Conservation (phyloP, 2,329 filamentous ascomycete genomes). For the Alternaria solani region DNA sequence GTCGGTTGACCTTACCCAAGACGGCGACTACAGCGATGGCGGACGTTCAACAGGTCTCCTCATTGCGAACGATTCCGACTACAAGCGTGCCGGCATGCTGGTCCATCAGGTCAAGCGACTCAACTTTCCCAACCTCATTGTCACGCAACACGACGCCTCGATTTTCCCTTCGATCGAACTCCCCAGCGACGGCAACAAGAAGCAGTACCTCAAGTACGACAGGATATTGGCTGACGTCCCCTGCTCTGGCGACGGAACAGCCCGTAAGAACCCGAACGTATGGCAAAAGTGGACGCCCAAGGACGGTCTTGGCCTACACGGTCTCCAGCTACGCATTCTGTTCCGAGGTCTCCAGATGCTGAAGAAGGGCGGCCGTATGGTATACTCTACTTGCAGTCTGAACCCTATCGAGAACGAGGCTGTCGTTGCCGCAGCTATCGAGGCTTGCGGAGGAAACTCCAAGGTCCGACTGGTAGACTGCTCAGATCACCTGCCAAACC, state of each 20-base stretch:
- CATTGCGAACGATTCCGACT: slow-evolving; percentile 95
- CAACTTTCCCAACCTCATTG: slow-evolving; percentile 93
- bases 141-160: slow-evolving; percentile 97
- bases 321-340: slow-evolving; percentile 87
- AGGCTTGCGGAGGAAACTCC: slow-evolving; percentile 81
- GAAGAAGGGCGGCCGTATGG: slow-evolving; percentile 90
- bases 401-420: slow-evolving; percentile 98
- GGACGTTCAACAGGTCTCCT: slow-evolving; percentile 90
- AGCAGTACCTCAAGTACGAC: slow-evolving; percentile 92
- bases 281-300: slow-evolving; percentile 95
- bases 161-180: slow-evolving; percentile 92
- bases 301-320: slow-evolving; percentile 85
- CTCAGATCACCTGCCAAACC: slow-evolving; percentile 74
- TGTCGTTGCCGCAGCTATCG: slow-evolving; percentile 86
- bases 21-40: slow-evolving; percentile 70
- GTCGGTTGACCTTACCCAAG: slow-evolving; percentile 64
- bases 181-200: slow-evolving; percentile 65
- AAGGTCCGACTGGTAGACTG: slow-evolving; percentile 89
- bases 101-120: slow-evolving; percentile 97
- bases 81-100: slow-evolving; percentile 95
- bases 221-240: slow-evolving; percentile 96
- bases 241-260: slow-evolving; percentile 93
- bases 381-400: slow-evolving; percentile 99
- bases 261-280: slow-evolving; percentile 89
- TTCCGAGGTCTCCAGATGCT: slow-evolving; percentile 94